Evolutionary conservation across 371 early-diverging fungal genomes (phyloP).

Genomic region (Lichtheimia ornata): DNA sequence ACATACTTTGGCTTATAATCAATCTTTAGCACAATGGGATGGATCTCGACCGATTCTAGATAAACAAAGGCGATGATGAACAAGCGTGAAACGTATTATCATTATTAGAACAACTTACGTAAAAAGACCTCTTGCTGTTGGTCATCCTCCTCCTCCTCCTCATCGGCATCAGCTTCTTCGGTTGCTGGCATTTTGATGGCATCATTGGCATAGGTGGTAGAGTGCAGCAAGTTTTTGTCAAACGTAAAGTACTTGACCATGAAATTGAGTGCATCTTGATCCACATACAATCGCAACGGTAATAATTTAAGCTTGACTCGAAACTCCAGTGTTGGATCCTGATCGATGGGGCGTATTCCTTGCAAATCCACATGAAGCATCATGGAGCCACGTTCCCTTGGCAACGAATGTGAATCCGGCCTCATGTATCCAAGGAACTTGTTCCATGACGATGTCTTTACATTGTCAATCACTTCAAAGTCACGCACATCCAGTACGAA

Average conservation of each 20-base stretch:
- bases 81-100: neutral
- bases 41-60: slow-evolving; percentile 67
- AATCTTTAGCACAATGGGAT: slow-evolving; percentile 80
- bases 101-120: slow-evolving; percentile 50
- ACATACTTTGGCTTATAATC: slow-evolving; percentile 97
- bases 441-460: slow-evolving; percentile 75
- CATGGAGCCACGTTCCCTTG: slow-evolving; percentile 62
- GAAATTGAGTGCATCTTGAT: slow-evolving; percentile 92
- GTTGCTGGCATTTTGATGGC: slow-evolving; percentile 11
- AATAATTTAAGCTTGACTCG: slow-evolving; percentile 66
- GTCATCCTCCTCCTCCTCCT: too few species aligned
- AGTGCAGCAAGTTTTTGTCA: slow-evolving; percentile 36
- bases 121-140: slow-evolving; percentile 44
- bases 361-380: slow-evolving; percentile 70
- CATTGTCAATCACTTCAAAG: slow-evolving; percentile 79
- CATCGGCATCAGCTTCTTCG: neutral
- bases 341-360: slow-evolving; percentile 62
- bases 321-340: slow-evolving; percentile 58
- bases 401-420: slow-evolving; percentile 50
- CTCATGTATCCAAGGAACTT: slow-evolving; percentile 75
- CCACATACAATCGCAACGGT: slow-evolving; percentile 87
- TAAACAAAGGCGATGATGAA: neutral
- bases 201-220: slow-evolving; percentile 28
- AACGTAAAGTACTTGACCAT: slow-evolving; percentile 79
- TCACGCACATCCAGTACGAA: slow-evolving; percentile 58